phyloP scores from a whole-genome alignment of 2,329 filamentous ascomycete species.

The Neonectria punicea region DNA sequence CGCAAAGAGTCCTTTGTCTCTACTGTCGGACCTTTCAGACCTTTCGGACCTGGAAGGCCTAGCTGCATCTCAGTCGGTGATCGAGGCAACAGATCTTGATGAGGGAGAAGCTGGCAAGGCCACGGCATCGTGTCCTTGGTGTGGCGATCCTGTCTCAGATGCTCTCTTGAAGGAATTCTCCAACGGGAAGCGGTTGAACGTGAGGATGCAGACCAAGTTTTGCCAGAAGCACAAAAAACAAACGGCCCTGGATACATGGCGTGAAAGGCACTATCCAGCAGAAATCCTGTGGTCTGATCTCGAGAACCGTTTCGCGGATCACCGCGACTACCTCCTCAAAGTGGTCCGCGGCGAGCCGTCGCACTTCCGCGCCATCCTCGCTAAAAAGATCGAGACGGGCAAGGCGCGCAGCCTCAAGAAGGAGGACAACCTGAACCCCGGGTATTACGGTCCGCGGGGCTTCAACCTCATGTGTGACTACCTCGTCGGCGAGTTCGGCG shows the following conservation, averaged over 20 bases:
- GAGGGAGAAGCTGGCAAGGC: slow-evolving; percentile 10
- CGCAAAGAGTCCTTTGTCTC: slow-evolving; percentile 4
- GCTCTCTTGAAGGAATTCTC: slow-evolving; percentile 64
- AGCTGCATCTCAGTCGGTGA: slow-evolving; percentile 17
- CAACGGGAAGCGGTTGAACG: slow-evolving; percentile 59
- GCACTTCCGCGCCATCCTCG: slow-evolving; percentile 69
- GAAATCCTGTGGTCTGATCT: slow-evolving; percentile 74
- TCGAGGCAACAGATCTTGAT: slow-evolving; percentile 15
- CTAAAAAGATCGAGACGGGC: slow-evolving; percentile 64
- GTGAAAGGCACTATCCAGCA: slow-evolving; percentile 69
- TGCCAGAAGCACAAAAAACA: slow-evolving; percentile 70
- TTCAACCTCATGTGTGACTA: slow-evolving; percentile 77
- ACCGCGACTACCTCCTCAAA: slow-evolving; percentile 65
- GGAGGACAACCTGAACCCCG: slow-evolving; percentile 71
- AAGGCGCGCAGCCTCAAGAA: slow-evolving; percentile 68
- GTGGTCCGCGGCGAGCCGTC: slow-evolving; percentile 71
- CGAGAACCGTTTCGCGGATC: slow-evolving; percentile 64
- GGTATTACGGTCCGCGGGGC: slow-evolving; percentile 86
- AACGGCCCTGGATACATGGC: slow-evolving; percentile 61
- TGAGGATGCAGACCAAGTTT: slow-evolving; percentile 70
- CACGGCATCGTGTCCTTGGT: slow-evolving; percentile 71
- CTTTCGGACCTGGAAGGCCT: slow-evolving; percentile 33
- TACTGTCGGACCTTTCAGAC: slow-evolving; percentile 13
- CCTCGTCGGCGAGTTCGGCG: slow-evolving; percentile 69
- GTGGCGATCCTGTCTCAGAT: slow-evolving; percentile 67